Base-by-base conservation (phyloP, 179 eudicot genomes). In the Actinidia polygama region DNA sequence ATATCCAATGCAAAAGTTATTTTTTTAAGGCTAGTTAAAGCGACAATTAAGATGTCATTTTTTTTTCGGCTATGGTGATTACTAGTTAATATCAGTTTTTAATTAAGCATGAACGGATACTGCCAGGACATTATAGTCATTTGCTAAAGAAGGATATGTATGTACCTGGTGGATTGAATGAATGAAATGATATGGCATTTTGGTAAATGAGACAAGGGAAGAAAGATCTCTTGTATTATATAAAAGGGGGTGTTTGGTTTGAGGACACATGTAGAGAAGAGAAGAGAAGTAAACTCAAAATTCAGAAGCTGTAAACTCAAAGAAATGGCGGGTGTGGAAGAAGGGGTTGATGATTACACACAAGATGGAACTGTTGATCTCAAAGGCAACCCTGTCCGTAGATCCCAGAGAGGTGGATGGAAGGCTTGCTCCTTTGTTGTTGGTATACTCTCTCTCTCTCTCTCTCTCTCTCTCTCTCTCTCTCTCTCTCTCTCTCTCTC, bases 331-430 rank as follows among this genome's bases (percentile, higher is more conserved):
- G 69, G 36, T 10, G 72, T 12, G 47, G 72, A 68, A 19, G 75
- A 47, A 49, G 55, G 55, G 26, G 53, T 70, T 47, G 54, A 47
- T 68, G 72, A 73, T 10, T 73, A 73, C 2, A 73, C 76, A 47
- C 15, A 47, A 40, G 76, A 73, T 73, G 76, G 76, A 73, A 73
- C 76, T 49, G 76, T 73, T 55, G 76, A 73, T 73, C 57, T 73
- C 76, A 73, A 73, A 47, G 57, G 76, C 3, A 73, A 73, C 23
- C 76, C 76, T 73, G 76, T 73, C 26, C 58, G 49, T 10, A 49
- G 57, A 73, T 73, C 76, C 76, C 1, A 30, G 49, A 68, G 72
- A 68, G 72, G 72, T 68, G 72, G 72, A 68, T 68, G 49, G 72
- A 68, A 73, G 40, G 76, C 76, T n/a, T 73, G 76, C 36, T 73